phyloP scores from a whole-genome alignment of 768 basidiomycete genomes.

The Clavulina sp. region DNA sequence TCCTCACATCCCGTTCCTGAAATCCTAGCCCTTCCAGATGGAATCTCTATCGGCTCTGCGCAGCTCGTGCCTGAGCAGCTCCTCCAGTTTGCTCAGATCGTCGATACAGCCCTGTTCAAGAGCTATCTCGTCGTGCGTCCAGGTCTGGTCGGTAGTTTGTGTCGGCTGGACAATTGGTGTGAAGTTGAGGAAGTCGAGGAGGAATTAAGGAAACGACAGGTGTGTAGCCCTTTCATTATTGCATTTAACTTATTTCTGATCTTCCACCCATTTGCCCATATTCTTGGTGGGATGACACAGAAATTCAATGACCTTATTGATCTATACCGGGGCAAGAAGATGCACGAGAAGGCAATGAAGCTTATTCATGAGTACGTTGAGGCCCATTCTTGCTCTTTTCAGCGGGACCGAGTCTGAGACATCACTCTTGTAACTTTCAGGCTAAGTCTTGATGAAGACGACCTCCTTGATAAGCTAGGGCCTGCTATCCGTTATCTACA shows the following conservation, averaged over 20 bases:
- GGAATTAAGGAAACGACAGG: constrained; percentile 61
- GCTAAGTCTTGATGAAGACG: constrained; percentile 58
- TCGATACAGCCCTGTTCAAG: constrained; percentile 91
- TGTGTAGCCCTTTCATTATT: constrained; percentile 19
- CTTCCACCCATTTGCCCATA: background rate
- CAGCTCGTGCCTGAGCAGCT: constrained; percentile 76
- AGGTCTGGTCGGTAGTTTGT: constrained; percentile 65
- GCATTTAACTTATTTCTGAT: background rate
- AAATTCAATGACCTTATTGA: constrained; percentile 84
- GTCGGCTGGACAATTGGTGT: constrained; percentile 90
- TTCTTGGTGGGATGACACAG: constrained; percentile 24
- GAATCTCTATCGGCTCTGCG: constrained; percentile 45
- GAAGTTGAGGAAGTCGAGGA: constrained; percentile 90
- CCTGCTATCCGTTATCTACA: constrained; percentile 84
- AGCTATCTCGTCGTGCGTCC: constrained; percentile 60
- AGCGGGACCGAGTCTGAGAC: background rate
- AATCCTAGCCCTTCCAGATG: constrained; percentile 61
- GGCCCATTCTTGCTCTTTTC: background rate
- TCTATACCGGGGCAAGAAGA: constrained; percentile 85
- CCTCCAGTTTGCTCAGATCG: constrained; percentile 76
- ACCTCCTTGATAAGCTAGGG: constrained; percentile 56
- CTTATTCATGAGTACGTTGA: constrained; percentile 63
- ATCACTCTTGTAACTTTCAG: constrained; percentile 24
- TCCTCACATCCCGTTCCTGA: constrained; percentile 58
- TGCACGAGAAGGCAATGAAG: constrained; percentile 76